Conservation (phyloP, 257 asterid genomes). For the Perilla frutescens region DNA sequence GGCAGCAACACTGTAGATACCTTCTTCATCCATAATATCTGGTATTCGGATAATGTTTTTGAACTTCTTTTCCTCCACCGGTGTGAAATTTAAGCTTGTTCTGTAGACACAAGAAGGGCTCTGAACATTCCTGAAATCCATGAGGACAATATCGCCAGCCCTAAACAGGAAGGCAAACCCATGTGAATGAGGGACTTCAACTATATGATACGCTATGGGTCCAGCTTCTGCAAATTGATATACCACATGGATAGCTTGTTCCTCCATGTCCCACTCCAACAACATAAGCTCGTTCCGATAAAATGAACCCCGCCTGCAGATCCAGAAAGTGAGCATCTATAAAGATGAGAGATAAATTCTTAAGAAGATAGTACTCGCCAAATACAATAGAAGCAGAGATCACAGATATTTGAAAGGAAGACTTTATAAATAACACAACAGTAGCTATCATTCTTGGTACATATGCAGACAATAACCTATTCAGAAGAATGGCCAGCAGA, state of each 20-base stretch:
- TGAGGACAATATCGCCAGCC: conserved; percentile 85
- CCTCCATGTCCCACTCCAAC: conserved; percentile 76
- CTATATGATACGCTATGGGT: conserved; percentile 82
- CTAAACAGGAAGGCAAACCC: conserved; percentile 87
- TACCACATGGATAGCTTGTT: conserved; percentile 61
- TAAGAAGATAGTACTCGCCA: conserved; percentile 1
- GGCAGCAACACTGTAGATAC: conserved; percentile 86
- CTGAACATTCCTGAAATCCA: conserved; percentile 80
- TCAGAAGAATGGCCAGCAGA: conserved; percentile 81
- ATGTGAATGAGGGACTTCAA: conserved; percentile 85
- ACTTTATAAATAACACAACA: conserved; percentile 28
- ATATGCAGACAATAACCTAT: conserved; percentile 60
- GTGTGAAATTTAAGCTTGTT: conserved; percentile 70
- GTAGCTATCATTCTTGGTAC: conserved; percentile 29
- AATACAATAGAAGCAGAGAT: conserved; percentile 34
- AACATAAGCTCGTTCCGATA: conserved; percentile 80
- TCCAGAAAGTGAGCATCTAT: conserved; percentile 27
- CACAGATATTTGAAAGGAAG: conserved; percentile 11
- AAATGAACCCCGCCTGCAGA: conserved; percentile 75
- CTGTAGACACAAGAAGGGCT: conserved; percentile 69
- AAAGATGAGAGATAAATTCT: conserved; percentile 17
- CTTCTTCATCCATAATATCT: conserved; percentile 92
- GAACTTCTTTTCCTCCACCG: conserved; percentile 66
- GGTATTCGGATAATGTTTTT: conserved; percentile 64
- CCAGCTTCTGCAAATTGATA: conserved; percentile 86